A percentile compares a stretch with the other conserved stretches of the same genome.
phyloP scores from a whole-genome alignment of 495 filamentous ascomycete species.

The Xylaria cubensis region DNA sequence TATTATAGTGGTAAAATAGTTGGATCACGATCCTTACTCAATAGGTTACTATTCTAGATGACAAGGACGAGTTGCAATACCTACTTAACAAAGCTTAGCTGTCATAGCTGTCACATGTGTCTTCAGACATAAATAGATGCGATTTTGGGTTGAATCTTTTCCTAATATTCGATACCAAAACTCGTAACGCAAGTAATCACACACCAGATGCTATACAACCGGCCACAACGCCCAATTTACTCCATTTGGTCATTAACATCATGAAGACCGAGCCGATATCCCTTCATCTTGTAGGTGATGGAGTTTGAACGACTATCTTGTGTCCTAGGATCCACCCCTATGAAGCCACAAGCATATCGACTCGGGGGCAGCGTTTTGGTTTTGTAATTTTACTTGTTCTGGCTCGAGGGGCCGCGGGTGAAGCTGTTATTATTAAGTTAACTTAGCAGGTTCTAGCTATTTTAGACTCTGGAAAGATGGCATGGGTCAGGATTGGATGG shows the following conservation, averaged over 20 bases:
- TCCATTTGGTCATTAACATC: not conserved
- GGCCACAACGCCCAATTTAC: conserved; percentile 4
- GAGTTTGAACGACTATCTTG: not conserved
- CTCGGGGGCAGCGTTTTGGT: not conserved
- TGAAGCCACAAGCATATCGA: not conserved
- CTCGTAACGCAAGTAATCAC: conserved; percentile 19
- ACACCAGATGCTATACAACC: conserved; percentile 20
- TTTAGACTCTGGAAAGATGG: not conserved
- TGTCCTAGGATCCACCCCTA: not conserved
- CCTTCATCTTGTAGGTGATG: not conserved
- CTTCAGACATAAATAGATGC: not conserved
- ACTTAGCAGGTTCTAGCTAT: not conserved
- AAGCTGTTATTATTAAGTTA: conserved; percentile 32
- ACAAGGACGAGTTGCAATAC: not conserved
- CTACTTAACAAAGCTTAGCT: not conserved
- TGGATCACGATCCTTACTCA: not conserved
- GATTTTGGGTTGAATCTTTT: not conserved
- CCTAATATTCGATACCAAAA: not conserved
- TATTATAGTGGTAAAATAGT: not conserved
- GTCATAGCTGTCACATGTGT: not conserved
- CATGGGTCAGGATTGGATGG: not conserved
- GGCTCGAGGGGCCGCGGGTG: conserved; percentile 35
- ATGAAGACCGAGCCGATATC: not conserved
- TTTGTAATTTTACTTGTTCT: conserved; percentile 30
- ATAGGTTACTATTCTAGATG: not conserved